Conservation (phyloP, 495 filamentous ascomycete genomes). For the Jackrogersella minutella region DNA sequence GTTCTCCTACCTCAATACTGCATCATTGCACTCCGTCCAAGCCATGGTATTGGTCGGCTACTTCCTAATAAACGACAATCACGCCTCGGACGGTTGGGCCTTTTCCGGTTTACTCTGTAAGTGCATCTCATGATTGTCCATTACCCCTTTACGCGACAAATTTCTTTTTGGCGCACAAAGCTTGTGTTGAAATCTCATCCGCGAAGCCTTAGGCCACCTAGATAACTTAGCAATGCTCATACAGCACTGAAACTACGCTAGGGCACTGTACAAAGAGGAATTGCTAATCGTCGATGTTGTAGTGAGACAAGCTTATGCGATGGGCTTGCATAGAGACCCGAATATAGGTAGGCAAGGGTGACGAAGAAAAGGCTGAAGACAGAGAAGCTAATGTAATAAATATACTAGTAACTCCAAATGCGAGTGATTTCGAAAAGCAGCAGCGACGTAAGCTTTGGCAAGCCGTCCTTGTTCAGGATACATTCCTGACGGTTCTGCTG, state of each 20-base stretch:
- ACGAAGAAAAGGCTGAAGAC: not conserved
- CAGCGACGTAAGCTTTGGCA: conserved; percentile 77
- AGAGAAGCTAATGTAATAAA: conserved; percentile 9
- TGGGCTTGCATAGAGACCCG: conserved; percentile 78
- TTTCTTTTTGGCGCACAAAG: not conserved
- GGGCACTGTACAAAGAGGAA: not conserved
- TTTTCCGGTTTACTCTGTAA: conserved; percentile 63
- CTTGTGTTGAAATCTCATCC: not conserved
- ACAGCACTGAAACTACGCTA: not conserved
- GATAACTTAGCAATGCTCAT: not conserved
- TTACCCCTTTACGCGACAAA: not conserved
- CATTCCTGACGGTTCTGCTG: conserved; percentile 77
- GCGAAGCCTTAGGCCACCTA: not conserved
- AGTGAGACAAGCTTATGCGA: conserved; percentile 75
- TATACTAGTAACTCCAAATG: conserved; percentile 60
- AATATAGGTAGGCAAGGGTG: conserved; percentile 60
- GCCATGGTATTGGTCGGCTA: conserved; percentile 78
- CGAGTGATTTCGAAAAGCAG: conserved; percentile 69
- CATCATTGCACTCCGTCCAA: conserved; percentile 71
- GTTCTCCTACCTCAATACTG: conserved; percentile 71
- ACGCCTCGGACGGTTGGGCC: conserved; percentile 76
- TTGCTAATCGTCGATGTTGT: conserved; percentile 40
- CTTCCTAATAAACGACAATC: conserved; percentile 81
- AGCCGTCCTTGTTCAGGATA: conserved; percentile 77
- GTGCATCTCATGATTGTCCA: not conserved